phyloP scores from a whole-genome alignment of 257 asterid genomes.

The Solanum gandarillasii region DNA sequence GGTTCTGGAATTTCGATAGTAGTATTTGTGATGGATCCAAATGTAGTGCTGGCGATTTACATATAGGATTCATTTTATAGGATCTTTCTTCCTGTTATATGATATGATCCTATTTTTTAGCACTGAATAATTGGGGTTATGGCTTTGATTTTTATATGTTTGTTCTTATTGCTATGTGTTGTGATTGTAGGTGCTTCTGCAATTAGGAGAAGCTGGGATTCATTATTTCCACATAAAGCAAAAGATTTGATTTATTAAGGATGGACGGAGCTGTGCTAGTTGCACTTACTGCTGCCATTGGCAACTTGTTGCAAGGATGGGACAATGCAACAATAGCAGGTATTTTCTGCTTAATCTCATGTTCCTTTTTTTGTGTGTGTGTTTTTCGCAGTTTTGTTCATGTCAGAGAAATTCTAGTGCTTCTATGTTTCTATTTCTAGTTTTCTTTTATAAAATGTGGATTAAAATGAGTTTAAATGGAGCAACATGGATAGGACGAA shows the following conservation, averaged over 20 bases:
- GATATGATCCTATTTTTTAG: not conserved
- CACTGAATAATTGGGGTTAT: not conserved
- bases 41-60: not conserved
- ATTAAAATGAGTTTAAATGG: not conserved
- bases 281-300: constrained; percentile 82
- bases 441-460: not conserved
- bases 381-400: not conserved
- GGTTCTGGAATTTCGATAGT: not conserved
- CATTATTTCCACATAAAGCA: not conserved
- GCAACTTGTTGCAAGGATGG: constrained; percentile 96
- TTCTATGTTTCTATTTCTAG: not conserved
- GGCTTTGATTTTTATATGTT: not conserved
- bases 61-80: not conserved
- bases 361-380: not conserved
- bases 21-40: not conserved
- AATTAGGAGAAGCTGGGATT: not conserved
- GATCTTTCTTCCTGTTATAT: not conserved
- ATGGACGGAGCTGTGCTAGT: constrained; percentile 85
- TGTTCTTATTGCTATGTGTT: not conserved
- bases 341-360: not conserved
- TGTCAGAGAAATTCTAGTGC: not conserved
- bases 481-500: not conserved
- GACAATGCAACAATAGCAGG: constrained; percentile 99
- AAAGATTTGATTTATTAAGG: constrained; percentile 2
- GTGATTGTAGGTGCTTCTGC: not conserved